Conservation (phyloP, 148 eudicot species). For the Nyssa sinensis region DNA sequence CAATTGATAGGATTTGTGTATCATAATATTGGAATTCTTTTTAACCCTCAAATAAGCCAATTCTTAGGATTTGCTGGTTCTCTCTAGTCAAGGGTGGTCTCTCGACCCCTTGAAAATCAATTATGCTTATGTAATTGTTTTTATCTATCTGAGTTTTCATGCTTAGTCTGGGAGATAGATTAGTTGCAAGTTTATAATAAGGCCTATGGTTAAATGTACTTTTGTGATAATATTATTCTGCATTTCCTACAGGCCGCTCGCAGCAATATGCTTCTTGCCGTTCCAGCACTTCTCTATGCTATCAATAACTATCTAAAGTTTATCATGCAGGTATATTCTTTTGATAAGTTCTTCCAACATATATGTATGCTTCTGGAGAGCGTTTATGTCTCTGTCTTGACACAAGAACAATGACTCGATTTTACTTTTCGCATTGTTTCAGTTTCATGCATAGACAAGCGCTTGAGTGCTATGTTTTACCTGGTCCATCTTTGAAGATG, state of each 20-base stretch:
- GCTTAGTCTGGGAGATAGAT: not conserved
- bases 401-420: too few species aligned
- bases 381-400: too few species aligned
- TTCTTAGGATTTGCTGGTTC: not conserved
- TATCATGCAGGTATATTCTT: conserved; percentile 64
- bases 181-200: not conserved
- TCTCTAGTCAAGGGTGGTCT: not conserved
- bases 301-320: conserved; percentile 92
- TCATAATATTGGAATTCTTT: not conserved
- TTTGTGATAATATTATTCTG: not conserved
- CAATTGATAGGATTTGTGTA: not conserved
- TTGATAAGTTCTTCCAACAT: not conserved
- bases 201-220: not conserved
- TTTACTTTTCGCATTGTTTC: too few species aligned
- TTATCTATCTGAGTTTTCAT: not conserved
- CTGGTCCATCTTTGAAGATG: too few species aligned
- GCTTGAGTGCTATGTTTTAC: too few species aligned
- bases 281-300: conserved; percentile 77
- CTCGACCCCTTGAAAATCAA: too few species aligned
- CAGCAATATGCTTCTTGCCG: conserved; percentile 79
- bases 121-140: not conserved
- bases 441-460: too few species aligned
- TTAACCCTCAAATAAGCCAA: not conserved
- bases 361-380: not conserved
- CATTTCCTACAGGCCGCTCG: conserved; percentile 83